A percentile compares a stretch with the other conserved stretches of the same genome.
Conservation (phyloP, 768 basidiomycete species). For the Stropharia rugosoannulata region DNA sequence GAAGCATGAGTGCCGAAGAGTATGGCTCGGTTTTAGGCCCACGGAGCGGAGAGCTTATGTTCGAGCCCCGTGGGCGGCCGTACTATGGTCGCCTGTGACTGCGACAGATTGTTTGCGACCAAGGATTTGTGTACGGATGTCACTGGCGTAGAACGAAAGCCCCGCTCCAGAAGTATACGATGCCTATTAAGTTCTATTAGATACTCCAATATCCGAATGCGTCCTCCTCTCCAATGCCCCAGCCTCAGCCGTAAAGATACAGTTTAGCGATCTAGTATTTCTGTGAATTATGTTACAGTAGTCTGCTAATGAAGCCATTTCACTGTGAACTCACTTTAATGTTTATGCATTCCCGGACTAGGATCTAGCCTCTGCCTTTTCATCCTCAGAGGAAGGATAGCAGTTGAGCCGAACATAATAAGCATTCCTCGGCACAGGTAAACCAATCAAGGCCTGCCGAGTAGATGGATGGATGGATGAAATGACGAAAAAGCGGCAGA, state of each 20-base stretch:
- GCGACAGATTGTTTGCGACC: constrained; percentile 19
- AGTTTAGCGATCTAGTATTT: constrained; percentile 75
- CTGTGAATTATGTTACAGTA: neutral
- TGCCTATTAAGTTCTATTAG: constrained; percentile 46
- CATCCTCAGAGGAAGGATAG: constrained; percentile 85
- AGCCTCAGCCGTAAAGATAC: constrained; percentile 89
- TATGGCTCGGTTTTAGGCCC: constrained; percentile 77
- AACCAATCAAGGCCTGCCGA: too few species aligned
- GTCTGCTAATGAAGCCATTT: too few species aligned
- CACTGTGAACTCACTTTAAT: constrained; percentile 60
- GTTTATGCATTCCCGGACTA: constrained; percentile 91
- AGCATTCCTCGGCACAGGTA: too few species aligned
- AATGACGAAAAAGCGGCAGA: too few species aligned
- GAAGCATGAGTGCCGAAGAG: constrained; percentile 88
- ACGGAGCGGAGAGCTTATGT: constrained; percentile 58
- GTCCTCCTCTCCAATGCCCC: constrained; percentile 97
- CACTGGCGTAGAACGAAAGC: constrained; percentile 56
- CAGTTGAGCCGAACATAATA: constrained; percentile 88
- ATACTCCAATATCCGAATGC: constrained; percentile 95
- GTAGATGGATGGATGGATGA: too few species aligned
- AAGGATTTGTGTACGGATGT: constrained; percentile 60
- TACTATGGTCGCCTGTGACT: constrained; percentile 17
- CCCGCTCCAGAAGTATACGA: constrained; percentile 85
- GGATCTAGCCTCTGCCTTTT: constrained; percentile 97
- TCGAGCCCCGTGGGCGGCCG: constrained; percentile 31